phyloP scores from a whole-genome alignment of 306 rosid species.

The Alnus glutinosa region DNA sequence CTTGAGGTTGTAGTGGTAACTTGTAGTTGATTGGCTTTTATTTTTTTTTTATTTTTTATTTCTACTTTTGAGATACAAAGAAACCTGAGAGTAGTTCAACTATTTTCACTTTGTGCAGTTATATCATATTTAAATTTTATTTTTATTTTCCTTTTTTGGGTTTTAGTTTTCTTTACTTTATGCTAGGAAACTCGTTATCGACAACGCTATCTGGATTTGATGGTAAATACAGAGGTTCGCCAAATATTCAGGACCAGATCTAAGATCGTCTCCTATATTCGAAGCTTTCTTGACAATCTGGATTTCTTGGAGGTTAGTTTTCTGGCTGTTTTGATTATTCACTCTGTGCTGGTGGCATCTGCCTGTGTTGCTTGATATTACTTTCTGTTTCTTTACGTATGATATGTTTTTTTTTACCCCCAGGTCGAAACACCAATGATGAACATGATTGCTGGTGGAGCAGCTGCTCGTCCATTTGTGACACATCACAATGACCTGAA shows the following conservation, averaged over 20 bases:
- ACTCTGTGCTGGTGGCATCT: not conserved
- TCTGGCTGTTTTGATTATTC: not conserved
- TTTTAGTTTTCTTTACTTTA: not conserved
- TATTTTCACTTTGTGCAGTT: not conserved
- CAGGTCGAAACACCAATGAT: conserved; percentile 99
- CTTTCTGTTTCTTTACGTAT: conserved; percentile 16
- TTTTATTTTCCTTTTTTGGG: not conserved
- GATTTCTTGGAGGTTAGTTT: conserved; percentile 91
- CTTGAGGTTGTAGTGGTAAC: not conserved
- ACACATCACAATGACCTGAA: conserved; percentile 92
- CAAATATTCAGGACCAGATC: conserved; percentile 81
- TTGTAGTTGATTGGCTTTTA: not conserved
- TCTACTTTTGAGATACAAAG: not conserved
- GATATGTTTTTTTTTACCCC: conserved; percentile 15
- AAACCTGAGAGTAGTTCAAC: not conserved
- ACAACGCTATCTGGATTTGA: conserved; percentile 84
- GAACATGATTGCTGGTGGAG: conserved; percentile 98
- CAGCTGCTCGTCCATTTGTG: conserved; percentile 92
- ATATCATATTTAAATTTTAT: not conserved
- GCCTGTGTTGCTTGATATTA: not conserved
- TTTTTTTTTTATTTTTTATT: not conserved
- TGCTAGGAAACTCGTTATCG: conserved; percentile 91
- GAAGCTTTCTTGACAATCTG: conserved; percentile 68
- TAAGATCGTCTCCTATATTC: conserved; percentile 60
- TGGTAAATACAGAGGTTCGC: conserved; percentile 79